Evolutionary conservation across 371 early-diverging fungal species (phyloP).

Genomic region (Circinella umbellata): DNA sequence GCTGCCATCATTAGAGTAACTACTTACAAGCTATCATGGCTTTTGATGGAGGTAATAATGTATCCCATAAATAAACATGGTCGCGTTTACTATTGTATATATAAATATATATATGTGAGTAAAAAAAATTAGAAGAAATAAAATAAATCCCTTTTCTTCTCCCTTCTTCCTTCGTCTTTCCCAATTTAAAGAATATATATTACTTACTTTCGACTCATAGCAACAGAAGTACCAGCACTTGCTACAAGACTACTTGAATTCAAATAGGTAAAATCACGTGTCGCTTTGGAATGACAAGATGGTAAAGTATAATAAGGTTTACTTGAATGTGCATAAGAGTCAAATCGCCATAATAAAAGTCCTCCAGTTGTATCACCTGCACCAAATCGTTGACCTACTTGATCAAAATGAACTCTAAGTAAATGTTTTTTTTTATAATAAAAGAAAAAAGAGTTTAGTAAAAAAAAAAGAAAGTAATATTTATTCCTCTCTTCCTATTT

Average conservation of each 20-base stretch:
- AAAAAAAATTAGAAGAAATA: background rate
- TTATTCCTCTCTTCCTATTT: too few species aligned
- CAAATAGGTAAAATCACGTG: slow-evolving; percentile 76
- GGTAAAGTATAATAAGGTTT: slow-evolving; percentile 62
- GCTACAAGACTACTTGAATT: slow-evolving; percentile 76
- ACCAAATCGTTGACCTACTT: slow-evolving; percentile 79
- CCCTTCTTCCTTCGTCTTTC: too few species aligned
- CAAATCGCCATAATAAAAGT: slow-evolving; percentile 76
- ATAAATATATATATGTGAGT: background rate
- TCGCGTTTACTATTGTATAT: slow-evolving; percentile 29
- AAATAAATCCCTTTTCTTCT: background rate
- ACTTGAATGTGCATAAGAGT: slow-evolving; percentile 66
- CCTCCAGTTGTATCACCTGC: slow-evolving; percentile 73
- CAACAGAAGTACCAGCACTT: slow-evolving; percentile 72
- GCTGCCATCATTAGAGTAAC: too few species aligned
- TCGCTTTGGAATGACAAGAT: slow-evolving; percentile 66
- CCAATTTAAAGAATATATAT: background rate
- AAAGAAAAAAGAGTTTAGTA: background rate
- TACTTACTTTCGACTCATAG: slow-evolving; percentile 62
- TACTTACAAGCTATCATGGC: slow-evolving; percentile 62
- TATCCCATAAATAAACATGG: slow-evolving; percentile 82
- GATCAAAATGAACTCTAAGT: slow-evolving; percentile 66
- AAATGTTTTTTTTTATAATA: background rate
- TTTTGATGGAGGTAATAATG: slow-evolving; percentile 68
- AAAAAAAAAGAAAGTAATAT: too few species aligned